phyloP scores from a whole-genome alignment of 1,284 basidiomycete species.

The Quambalaria eucalypti region DNA sequence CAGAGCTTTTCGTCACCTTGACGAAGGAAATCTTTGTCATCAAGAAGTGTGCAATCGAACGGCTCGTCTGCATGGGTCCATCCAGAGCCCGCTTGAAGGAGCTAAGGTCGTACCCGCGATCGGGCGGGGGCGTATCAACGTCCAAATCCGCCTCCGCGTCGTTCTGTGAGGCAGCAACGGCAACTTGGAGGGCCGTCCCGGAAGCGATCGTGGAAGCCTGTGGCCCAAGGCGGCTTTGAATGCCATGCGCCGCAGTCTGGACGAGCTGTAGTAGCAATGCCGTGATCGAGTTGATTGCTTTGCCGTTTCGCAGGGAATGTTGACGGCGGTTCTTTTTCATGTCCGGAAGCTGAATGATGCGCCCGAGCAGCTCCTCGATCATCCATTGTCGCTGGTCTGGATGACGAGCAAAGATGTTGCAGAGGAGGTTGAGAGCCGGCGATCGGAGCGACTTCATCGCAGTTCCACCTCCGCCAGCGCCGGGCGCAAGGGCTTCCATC shows the following conservation, averaged over 20 bases:
- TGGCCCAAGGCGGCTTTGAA: not conserved
- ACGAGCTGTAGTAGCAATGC: conserved; percentile 89
- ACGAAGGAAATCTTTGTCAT: conserved; percentile 53
- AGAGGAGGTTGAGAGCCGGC: conserved; percentile 68
- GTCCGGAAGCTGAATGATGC: conserved; percentile 79
- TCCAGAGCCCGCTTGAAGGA: conserved; percentile 22
- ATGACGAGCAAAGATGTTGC: conserved; percentile 76
- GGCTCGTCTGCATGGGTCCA: conserved; percentile 42
- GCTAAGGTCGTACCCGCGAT: conserved; percentile 10
- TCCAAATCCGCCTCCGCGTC: not conserved
- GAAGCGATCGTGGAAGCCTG: too few species aligned
- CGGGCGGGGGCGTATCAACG: not conserved
- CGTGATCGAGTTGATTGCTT: conserved; percentile 80
- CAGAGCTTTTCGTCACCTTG: conserved; percentile 28
- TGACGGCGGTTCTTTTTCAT: conserved; percentile 75
- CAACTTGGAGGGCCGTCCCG: not conserved
- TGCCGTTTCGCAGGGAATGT: conserved; percentile 50
- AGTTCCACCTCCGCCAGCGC: conserved; percentile 19
- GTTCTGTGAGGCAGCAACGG: not conserved
- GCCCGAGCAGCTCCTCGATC: conserved; percentile 84
- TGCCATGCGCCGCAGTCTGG: conserved; percentile 59
- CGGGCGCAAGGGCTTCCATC: conserved; percentile 12
- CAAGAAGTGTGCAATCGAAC: conserved; percentile 72
- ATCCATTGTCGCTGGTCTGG: conserved; percentile 87
- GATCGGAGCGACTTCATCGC: conserved; percentile 68